Evolutionary conservation across 73 alveolate genomes (phyloP).

Genomic region (Diophrys sp.): DNA sequence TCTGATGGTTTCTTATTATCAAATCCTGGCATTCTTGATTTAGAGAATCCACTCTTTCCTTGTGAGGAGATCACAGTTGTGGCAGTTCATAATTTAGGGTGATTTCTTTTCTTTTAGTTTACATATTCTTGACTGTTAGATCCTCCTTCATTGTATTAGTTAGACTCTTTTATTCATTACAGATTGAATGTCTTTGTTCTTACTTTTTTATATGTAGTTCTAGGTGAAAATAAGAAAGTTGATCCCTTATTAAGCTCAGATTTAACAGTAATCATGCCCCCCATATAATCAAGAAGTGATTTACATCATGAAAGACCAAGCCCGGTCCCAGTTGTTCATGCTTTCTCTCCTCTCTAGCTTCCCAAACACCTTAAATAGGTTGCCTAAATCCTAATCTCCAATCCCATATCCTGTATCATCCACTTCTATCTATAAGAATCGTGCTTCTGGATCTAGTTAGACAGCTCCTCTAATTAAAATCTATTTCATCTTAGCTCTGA

Average conservation of each 20-base stretch:
- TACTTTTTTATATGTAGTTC: too few relatives aligned
- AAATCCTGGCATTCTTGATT: too few relatives aligned
- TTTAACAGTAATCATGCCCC: not conserved
- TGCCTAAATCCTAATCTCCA: not conserved
- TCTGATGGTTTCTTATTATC: too few relatives aligned
- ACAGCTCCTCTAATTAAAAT: not conserved
- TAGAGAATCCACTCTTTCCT: too few relatives aligned
- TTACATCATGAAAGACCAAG: not conserved
- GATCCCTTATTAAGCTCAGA: not conserved
- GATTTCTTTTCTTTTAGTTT: too few relatives aligned
- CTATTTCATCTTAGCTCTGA: not conserved
- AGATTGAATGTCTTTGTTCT: too few relatives aligned
- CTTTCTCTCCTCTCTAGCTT: not conserved
- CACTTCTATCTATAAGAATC: not conserved
- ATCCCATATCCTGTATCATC: not conserved
- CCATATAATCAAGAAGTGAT: not conserved
- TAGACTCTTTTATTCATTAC: too few relatives aligned
- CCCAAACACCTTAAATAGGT: not conserved
- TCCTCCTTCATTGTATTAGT: too few relatives aligned
- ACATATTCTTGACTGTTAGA: too few relatives aligned
- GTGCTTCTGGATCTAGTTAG: not conserved
- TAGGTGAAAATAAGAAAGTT: too few relatives aligned
- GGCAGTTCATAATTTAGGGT: too few relatives aligned
- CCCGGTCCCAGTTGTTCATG: not conserved
- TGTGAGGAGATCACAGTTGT: too few relatives aligned